Base-by-base conservation (phyloP, 176 grass and related monocot species). In the Cenchrus fungigraminus region DNA sequence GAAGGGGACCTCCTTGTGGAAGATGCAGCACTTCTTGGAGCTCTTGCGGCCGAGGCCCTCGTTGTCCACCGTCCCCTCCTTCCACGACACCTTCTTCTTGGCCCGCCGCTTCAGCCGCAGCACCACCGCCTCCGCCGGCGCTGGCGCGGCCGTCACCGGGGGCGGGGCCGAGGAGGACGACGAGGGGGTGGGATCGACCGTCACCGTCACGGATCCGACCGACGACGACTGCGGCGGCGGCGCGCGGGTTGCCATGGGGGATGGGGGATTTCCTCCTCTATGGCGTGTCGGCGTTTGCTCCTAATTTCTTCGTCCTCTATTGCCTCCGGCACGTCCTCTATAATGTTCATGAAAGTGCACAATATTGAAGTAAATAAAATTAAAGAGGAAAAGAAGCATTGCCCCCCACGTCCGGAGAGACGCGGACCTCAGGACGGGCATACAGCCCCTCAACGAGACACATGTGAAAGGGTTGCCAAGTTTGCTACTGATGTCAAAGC, bases 11-110 rank as follows among this genome's bases (percentile, higher is more conserved):
- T 98, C 81, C 89, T 98, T 95, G 80, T 95, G 95, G 88, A 98
- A 98, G 83, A 98, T 93, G 89, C 93, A 98, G 84, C 95, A 98
- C 79, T 95, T 98, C 81, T 98, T 95, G 72, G 95, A 95, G 69
- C 93, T 93, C 91, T 93, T 98, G 76, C 90, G 89, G 77, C 92
- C 94, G 77, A 98, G 91, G 83, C 89, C 87, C 83, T 98, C 95
- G 86, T 98, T 98, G 87, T 98, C 95, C 25, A 98, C 91, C 31
- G 95, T 98, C 29, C 95, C 95, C 74, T 98, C 91, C 85, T 98
- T 93, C 95, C 95, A 98, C 2, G 93, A 82, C 12, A 98, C 95
- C 89, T 95, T 98, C 89, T 97, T 97, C 93, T 98, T 95, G 14
- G 79, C 55, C 73, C 83, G 87, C 50, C 85, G 89, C 82, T 79